Percentiles rank a stretch among this genome's conserved stretches.
Evolutionary conservation across 805 yeast genomes (phyloP).

Genomic region (Starmerella sirachaensis): DNA sequence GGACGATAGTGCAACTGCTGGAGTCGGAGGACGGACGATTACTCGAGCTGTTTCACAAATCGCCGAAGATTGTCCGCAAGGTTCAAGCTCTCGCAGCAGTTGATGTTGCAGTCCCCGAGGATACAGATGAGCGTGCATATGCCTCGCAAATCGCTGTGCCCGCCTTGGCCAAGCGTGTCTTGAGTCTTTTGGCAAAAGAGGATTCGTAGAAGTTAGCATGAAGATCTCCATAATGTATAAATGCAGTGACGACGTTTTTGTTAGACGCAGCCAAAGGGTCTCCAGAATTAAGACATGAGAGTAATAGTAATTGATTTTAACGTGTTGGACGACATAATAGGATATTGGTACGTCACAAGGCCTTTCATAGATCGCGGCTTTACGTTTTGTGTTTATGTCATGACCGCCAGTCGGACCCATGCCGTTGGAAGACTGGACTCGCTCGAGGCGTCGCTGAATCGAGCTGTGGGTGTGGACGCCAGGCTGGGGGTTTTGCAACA

Average conservation of each 20-base stretch:
- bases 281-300: no score
- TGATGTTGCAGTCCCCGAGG: constrained; percentile 16
- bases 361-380: no score
- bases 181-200: constrained; percentile 16
- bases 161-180: constrained; percentile 28
- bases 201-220: not conserved
- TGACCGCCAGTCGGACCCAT: not conserved
- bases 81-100: constrained; percentile 28
- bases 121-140: constrained; percentile 23
- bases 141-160: constrained; percentile 30
- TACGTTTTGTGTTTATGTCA: constrained; percentile 1
- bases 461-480: constrained; percentile 1
- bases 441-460: constrained; percentile 2
- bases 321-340: no score
- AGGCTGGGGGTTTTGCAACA: constrained; percentile 7
- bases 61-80: constrained; percentile 27
- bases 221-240: no score
- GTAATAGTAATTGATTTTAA: no score
- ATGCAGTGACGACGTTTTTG: no score
- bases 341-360: no score
- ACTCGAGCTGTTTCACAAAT: constrained; percentile 25
- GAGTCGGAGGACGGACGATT: constrained; percentile 70
- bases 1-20: constrained; percentile 88
- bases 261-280: no score
- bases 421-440: not conserved